Conservation (phyloP, 768 basidiomycete genomes). For the Boletus tomentosulus region DNA sequence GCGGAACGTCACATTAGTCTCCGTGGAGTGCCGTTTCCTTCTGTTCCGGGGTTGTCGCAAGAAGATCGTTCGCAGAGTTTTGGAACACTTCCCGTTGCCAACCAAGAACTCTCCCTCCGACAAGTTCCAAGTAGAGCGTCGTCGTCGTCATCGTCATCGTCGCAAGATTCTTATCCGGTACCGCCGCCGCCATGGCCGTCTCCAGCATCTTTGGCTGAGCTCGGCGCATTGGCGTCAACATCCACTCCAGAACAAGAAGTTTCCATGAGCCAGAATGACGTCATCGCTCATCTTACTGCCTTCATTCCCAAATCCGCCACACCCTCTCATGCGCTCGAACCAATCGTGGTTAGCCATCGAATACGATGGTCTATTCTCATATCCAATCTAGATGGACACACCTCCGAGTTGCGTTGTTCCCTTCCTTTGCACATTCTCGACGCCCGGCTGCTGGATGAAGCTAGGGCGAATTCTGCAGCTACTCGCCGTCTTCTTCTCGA, state of each 20-base stretch:
- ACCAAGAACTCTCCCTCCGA: conserved; percentile 11
- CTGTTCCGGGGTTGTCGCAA: conserved; percentile 13
- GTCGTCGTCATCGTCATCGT: conserved; percentile 12
- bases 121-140: conserved; percentile 13
- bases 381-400: conserved; percentile 85
- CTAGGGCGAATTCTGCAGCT: conserved; percentile 62
- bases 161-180: conserved; percentile 5
- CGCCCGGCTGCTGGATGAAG: conserved; percentile 66
- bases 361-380: conserved; percentile 79
- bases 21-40: conserved; percentile 2
- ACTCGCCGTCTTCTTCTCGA: conserved; percentile 58
- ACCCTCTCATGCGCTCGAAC: conserved; percentile 72
- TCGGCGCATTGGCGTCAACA: conserved; percentile 5
- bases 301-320: conserved; percentile 56
- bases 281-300: conserved; percentile 58
- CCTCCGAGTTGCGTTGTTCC: conserved; percentile 91
- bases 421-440: conserved; percentile 86
- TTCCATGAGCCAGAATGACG: conserved; percentile 38
- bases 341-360: conserved; percentile 72
- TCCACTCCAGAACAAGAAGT: conserved; percentile 13
- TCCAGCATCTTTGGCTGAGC: conserved; percentile 5
- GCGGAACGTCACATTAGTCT: conserved; percentile 11
- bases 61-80: conserved; percentile 15
- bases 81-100: conserved; percentile 9
- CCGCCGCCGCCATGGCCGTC: neutral